Percentiles rank a stretch among this genome's conserved stretches.
phyloP scores from a whole-genome alignment of 371 early-diverging fungal genomes.

The Rhizopus microsporus region DNA sequence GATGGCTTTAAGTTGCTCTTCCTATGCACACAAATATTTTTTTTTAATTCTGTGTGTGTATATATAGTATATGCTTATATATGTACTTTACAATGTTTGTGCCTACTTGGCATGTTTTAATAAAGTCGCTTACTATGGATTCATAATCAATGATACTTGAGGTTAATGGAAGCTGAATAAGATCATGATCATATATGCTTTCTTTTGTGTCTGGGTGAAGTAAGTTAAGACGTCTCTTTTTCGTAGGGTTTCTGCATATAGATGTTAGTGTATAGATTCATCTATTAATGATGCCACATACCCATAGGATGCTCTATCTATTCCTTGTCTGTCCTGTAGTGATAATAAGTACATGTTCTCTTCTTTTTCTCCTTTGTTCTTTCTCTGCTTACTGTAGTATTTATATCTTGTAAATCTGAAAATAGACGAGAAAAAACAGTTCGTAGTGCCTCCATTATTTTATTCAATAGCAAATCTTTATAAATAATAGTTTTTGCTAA shows the following conservation, averaged over 20 bases:
- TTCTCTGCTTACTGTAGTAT: constrained; percentile 21
- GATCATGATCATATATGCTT: constrained; percentile 25
- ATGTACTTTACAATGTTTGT: not conserved
- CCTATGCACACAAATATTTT: constrained; percentile 17
- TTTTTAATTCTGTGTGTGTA: not conserved
- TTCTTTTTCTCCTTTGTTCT: no score
- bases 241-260: constrained; percentile 39
- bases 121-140: constrained; percentile 36
- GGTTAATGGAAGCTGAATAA: constrained; percentile 26
- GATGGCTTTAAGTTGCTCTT: constrained; percentile 44
- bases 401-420: constrained; percentile 39
- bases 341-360: not conserved
- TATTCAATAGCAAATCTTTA: not conserved
- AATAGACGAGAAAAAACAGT: constrained; percentile 47
- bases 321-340: constrained; percentile 19
- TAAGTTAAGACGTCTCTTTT: constrained; percentile 38
- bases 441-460: constrained; percentile 45
- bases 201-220: constrained; percentile 34
- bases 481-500: not conserved
- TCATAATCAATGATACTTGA: constrained; percentile 40
- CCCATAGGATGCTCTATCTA: constrained; percentile 27
- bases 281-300: not conserved
- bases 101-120: constrained; percentile 36
- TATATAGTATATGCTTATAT: not conserved
- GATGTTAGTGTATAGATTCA: constrained; percentile 17